Percentiles rank a stretch among this genome's conserved stretches.
Conservation (phyloP, 164 flowering plant species). For the Kalanchoe fedtschenkoi region DNA sequence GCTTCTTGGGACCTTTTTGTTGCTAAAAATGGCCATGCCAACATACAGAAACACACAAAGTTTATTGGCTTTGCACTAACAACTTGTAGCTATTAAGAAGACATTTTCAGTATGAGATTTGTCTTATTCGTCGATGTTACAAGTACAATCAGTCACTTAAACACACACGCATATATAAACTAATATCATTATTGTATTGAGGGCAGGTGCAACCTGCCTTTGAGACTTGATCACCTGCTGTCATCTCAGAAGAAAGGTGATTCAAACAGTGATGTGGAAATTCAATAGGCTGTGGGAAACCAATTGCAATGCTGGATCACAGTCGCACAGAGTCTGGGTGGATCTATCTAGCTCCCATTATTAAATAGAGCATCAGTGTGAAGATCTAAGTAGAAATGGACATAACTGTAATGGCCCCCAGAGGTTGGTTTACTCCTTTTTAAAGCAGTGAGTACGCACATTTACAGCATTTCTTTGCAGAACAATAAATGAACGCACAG, state of each 20-base stretch:
- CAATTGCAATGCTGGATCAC: conserved; percentile 4
- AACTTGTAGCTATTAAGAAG: neutral
- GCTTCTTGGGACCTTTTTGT: neutral
- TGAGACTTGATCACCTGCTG: neutral
- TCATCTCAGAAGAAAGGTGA: neutral
- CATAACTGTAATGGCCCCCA: conserved; percentile 1
- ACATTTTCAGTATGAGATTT: neutral
- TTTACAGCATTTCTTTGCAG: conserved; percentile 2
- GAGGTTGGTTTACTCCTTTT: conserved; percentile 4
- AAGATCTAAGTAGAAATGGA: neutral
- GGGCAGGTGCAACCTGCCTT: neutral
- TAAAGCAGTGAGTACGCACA: too few relatives aligned
- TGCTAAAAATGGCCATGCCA: neutral
- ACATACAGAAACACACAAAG: neutral
- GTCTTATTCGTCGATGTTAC: too few relatives aligned
- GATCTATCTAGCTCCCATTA: conserved; percentile 3
- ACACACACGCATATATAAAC: neutral
- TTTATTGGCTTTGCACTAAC: neutral
- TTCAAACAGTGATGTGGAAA: too few relatives aligned
- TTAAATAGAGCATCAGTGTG: conserved; percentile 1
- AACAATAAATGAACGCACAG: neutral
- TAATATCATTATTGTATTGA: neutral
- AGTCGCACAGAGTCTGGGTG: neutral
- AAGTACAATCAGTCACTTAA: conserved; percentile 2
- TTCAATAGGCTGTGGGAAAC: neutral